Conservation (phyloP, 768 basidiomycete genomes). For the Galerina sulciceps region DNA sequence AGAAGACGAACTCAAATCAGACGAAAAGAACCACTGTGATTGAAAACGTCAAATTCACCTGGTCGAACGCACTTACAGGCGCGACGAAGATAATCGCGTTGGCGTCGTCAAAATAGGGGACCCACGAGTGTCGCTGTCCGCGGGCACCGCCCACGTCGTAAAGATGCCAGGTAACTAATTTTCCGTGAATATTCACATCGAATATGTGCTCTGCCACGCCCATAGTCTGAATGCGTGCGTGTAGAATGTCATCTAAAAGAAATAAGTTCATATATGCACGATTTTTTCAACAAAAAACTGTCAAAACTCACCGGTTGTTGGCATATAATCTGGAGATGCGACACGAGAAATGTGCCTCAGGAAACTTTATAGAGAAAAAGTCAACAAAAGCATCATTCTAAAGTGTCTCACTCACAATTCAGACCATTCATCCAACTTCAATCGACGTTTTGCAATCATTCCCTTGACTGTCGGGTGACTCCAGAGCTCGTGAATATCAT, state of each 20-base stretch:
- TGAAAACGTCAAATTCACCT: conserved; percentile 41
- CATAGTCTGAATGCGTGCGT: conserved; percentile 91
- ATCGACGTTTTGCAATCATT: conserved; percentile 66
- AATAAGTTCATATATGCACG: conserved; percentile 33
- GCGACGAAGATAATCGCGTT: conserved; percentile 84
- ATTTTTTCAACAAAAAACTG: not conserved
- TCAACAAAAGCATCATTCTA: conserved; percentile 17
- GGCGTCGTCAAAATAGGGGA: conserved; percentile 77
- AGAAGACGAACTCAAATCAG: conserved; percentile 7
- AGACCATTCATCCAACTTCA: conserved; percentile 86
- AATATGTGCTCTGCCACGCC: conserved; percentile 86
- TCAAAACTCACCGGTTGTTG: conserved; percentile 63
- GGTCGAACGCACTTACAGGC: conserved; percentile 80
- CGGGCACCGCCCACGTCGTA: conserved; percentile 76
- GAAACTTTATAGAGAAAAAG: conserved; percentile 53
- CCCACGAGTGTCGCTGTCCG: conserved; percentile 78
- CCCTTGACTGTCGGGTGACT: conserved; percentile 70
- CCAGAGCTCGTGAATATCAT: conserved; percentile 78
- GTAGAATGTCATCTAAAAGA: conserved; percentile 76
- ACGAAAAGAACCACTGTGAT: not conserved
- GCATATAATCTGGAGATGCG: conserved; percentile 69
- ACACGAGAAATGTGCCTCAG: conserved; percentile 75
- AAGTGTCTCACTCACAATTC: conserved; percentile 68
- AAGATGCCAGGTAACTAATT: conserved; percentile 73
- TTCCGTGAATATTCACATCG: conserved; percentile 80